These are phyloP conservation scores for Paramecium primaurelia DNA, from an alignment of 73 alveolate species.

Conservation along the genomic window DNA sequence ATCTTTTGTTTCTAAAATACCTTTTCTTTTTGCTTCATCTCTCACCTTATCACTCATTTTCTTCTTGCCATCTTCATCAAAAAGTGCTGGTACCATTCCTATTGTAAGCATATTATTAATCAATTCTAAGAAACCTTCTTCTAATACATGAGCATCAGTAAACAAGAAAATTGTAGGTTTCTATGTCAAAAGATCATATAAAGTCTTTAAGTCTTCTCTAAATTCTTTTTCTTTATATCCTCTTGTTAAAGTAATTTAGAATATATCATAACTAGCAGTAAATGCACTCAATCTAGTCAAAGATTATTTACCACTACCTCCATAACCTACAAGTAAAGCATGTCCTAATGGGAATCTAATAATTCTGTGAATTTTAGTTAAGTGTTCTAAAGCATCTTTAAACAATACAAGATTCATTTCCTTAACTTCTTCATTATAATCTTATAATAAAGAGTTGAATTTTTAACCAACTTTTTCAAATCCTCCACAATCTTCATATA, in stretches of 20 bases:
- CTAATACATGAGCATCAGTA: slow-evolving; percentile 85
- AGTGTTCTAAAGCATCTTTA: slow-evolving; percentile 91
- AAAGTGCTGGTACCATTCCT: slow-evolving; percentile 92
- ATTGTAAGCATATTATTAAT: slow-evolving; percentile 89
- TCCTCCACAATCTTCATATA: slow-evolving; percentile 91
- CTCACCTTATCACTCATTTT: slow-evolving; percentile 84
- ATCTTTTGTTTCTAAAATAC: slow-evolving; percentile 92
- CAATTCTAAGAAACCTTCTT: slow-evolving; percentile 91
- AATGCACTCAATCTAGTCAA: slow-evolving; percentile 84
- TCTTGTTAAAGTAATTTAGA: slow-evolving; percentile 79
- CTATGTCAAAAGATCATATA: too few relatives aligned
- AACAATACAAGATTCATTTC: slow-evolving; percentile 93
- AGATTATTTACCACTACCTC: slow-evolving; percentile 86
- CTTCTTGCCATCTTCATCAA: slow-evolving; percentile 97
- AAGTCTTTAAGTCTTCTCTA: slow-evolving; percentile 79
- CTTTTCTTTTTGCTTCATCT: slow-evolving; percentile 88
- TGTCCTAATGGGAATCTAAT: slow-evolving; percentile 90
- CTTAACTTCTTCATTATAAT: slow-evolving; percentile 88
- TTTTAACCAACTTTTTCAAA: slow-evolving; percentile 85
- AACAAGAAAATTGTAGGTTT: slow-evolving; percentile 62
- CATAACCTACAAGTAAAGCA: slow-evolving; percentile 89
- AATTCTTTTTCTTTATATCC: slow-evolving; percentile 80
- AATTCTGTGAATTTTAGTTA: slow-evolving; percentile 89
- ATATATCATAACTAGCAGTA: slow-evolving; percentile 82
- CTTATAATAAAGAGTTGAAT: slow-evolving; percentile 91